A percentile compares a stretch with the other conserved stretches of the same genome.
Evolutionary conservation across 352 stramenopile genomes (phyloP).

Genomic region (Pythium oligandrum): DNA sequence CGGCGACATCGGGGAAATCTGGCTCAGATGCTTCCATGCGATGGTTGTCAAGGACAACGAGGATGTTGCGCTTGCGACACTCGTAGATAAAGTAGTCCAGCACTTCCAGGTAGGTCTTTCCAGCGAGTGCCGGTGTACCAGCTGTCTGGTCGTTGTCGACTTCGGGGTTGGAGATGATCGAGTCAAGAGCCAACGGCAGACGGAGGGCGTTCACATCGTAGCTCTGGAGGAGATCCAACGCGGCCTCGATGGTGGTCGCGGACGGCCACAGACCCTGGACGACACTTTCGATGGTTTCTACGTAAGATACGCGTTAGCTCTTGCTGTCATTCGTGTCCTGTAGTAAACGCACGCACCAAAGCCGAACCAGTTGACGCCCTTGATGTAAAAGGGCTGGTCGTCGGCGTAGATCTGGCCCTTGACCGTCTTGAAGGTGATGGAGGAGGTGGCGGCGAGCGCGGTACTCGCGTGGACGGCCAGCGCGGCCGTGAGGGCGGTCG

Average conservation of each 20-base stretch:
- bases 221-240: constrained; percentile 37
- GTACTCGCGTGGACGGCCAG: neutral
- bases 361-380: constrained; percentile 75
- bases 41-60: constrained; percentile 70
- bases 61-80: constrained; percentile 55
- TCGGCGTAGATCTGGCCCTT: constrained; percentile 50
- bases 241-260: constrained; percentile 43
- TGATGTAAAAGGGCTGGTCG: constrained; percentile 53
- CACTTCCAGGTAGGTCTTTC: constrained; percentile 58
- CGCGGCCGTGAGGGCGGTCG: constrained; percentile 1
- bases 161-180: constrained; percentile 37
- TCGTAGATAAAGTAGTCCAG: constrained; percentile 53
- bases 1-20: constrained; percentile 54
- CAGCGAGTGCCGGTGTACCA: constrained; percentile 28
- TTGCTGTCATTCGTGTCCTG: too few relatives aligned
- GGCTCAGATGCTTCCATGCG: constrained; percentile 47
- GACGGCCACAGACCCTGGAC: constrained; percentile 67
- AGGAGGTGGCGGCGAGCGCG: neutral
- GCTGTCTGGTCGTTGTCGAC: constrained; percentile 44
- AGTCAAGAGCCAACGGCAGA: constrained; percentile 65
- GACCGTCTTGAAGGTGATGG: constrained; percentile 55
- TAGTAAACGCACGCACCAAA: constrained; percentile 21
- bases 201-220: constrained; percentile 59
- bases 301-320: neutral
- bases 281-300: constrained; percentile 54